Evolutionary conservation across 140 eudicot species (phyloP).

Genomic region (Oenanthe javanica): DNA sequence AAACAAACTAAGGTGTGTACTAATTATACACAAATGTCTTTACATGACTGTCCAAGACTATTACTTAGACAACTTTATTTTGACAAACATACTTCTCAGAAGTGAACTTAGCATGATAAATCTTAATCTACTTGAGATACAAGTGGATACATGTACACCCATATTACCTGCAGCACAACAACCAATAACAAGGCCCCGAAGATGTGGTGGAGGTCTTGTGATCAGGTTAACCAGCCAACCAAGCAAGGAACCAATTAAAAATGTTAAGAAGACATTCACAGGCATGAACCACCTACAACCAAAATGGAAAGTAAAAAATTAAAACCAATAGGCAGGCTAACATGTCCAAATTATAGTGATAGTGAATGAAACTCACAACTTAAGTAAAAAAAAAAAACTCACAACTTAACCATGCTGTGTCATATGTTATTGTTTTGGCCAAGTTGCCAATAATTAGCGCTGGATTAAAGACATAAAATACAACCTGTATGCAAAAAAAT

Average conservation of each 20-base stretch:
- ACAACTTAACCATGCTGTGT: slow-evolving; percentile 63
- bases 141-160: not conserved
- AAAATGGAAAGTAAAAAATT: not conserved
- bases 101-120: not conserved
- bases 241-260: slow-evolving; percentile 41
- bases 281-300: slow-evolving; percentile 55
- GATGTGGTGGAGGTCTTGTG: slow-evolving; percentile 34
- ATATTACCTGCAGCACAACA: slow-evolving; percentile 39
- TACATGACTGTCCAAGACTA: not conserved
- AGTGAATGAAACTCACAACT: slow-evolving; percentile 40
- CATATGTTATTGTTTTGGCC: slow-evolving; percentile 56
- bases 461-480: slow-evolving; percentile 79
- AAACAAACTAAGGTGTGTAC: not conserved
- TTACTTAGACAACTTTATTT: not conserved
- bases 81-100: not conserved
- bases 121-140: not conserved
- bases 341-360: not conserved
- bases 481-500: slow-evolving; percentile 47
- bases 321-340: not conserved
- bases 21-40: not conserved
- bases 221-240: slow-evolving; percentile 40
- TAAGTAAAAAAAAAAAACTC: slow-evolving; percentile 12
- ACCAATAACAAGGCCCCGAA: slow-evolving; percentile 44
- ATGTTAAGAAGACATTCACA: slow-evolving; percentile 39
- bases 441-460: slow-evolving; percentile 66